Percentiles rank a stretch among this genome's conserved stretches.
These are phyloP conservation scores for Thraustochytrium striatum DNA, from an alignment of 352 stramenopile species.

Conservation along the genomic window DNA sequence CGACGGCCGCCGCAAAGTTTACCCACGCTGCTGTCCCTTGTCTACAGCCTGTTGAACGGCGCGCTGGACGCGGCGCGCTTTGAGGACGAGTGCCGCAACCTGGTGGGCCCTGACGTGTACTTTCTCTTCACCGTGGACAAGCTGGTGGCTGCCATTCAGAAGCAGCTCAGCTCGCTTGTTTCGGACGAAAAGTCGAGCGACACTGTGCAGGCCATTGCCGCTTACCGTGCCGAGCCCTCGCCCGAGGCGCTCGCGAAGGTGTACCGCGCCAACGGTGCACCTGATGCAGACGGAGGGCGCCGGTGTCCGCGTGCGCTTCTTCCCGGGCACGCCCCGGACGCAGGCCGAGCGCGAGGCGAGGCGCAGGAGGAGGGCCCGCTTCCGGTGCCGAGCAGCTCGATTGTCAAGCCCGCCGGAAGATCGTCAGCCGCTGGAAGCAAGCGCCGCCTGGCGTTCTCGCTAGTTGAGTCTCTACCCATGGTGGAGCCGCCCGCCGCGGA, in stretches of 20 bases:
- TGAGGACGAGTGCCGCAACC: constrained; percentile 75
- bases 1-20: constrained; percentile 56
- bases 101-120: constrained; percentile 81
- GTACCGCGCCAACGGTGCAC: neutral
- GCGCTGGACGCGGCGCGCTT: constrained; percentile 64
- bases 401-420: neutral
- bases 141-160: constrained; percentile 71
- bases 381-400: no score
- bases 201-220: neutral
- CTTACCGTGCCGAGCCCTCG: neutral
- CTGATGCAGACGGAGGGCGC: neutral
- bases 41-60: constrained; percentile 76
- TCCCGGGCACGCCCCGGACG: neutral
- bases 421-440: neutral
- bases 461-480: neutral
- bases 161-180: constrained; percentile 64
- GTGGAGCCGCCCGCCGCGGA: neutral
- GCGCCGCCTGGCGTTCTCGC: neutral
- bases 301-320: neutral
- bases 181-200: constrained; percentile 6
- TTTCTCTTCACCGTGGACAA: constrained; percentile 86
- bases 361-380: no score
- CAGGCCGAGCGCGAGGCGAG: neutral
- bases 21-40: constrained; percentile 73
- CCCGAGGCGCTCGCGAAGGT: neutral